Evolutionary conservation across 2,329 filamentous ascomycete genomes (phyloP).

Genomic region (Piedraia hortae): DNA sequence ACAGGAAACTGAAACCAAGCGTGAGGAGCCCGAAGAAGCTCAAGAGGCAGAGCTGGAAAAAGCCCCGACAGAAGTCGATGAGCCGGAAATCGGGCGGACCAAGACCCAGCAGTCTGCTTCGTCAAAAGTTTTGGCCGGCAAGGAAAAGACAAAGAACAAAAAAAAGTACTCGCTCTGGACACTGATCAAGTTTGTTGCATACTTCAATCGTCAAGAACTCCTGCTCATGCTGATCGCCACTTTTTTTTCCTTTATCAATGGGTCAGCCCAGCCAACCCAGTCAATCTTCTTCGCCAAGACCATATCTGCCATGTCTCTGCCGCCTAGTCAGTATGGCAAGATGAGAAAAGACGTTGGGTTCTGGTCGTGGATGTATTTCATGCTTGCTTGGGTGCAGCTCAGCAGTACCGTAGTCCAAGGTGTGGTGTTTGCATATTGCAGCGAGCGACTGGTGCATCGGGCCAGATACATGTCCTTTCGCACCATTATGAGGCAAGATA

Average conservation of each 20-base stretch:
- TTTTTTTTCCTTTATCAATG: constrained; percentile 46
- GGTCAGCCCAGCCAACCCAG: constrained; percentile 50
- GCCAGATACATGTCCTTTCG: constrained; percentile 64
- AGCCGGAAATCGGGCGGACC: constrained; percentile 28
- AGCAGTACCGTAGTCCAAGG: constrained; percentile 42
- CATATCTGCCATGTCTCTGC: constrained; percentile 42
- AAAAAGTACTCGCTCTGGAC: constrained; percentile 43
- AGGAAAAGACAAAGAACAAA: constrained; percentile 19
- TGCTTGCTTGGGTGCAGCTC: constrained; percentile 50
- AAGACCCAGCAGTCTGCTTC: constrained; percentile 31
- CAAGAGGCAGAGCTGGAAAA: constrained; percentile 9
- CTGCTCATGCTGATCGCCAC: constrained; percentile 46
- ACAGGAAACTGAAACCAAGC: constrained; percentile 28
- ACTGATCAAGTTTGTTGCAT: constrained; percentile 49
- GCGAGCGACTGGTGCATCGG: constrained; percentile 60
- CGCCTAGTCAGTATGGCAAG: constrained; percentile 22
- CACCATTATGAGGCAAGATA: constrained; percentile 72
- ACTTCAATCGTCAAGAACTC: constrained; percentile 52
- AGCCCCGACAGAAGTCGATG: constrained; percentile 29
- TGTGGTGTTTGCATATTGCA: constrained; percentile 53
- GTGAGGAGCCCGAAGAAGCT: constrained; percentile 15
- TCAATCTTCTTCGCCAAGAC: constrained; percentile 74
- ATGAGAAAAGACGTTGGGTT: constrained; percentile 51
- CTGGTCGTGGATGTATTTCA: constrained; percentile 71
- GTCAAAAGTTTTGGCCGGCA: constrained; percentile 37